Evolutionary conservation across 495 filamentous ascomycete species (phyloP).

Genomic region (Podospora didyma): DNA sequence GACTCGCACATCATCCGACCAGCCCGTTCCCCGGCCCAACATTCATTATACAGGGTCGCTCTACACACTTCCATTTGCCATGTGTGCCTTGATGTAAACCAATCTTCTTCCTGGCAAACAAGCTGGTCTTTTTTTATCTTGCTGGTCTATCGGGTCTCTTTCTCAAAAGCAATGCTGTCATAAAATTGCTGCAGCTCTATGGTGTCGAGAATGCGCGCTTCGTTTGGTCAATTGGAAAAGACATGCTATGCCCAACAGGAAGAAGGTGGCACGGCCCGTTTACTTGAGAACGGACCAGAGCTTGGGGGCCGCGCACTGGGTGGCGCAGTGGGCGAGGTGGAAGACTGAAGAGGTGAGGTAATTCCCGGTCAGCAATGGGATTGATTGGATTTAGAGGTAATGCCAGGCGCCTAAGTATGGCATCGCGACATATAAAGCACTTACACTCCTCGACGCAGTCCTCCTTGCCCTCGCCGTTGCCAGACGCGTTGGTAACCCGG

Average conservation of each 20-base stretch:
- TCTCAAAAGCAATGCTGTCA: not conserved
- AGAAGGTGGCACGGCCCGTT: conserved; percentile 19
- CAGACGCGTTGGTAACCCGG: conserved; percentile 73
- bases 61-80: not conserved
- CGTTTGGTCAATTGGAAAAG: not conserved
- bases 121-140: not conserved
- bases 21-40: not conserved
- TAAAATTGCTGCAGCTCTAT: too few relatives aligned
- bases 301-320: conserved; percentile 89
- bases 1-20: not conserved
- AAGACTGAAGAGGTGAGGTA: conserved; percentile 63
- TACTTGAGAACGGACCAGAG: conserved; percentile 89
- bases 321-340: conserved; percentile 93
- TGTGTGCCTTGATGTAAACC: not conserved
- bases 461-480: conserved; percentile 63
- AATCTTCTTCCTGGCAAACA: not conserved
- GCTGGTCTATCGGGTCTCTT: not conserved
- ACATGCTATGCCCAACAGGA: not conserved
- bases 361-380: conserved; percentile 12
- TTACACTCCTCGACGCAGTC: conserved; percentile 99
- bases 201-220: not conserved
- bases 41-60: conserved; percentile 5
- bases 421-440: conserved; percentile 32
- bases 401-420: not conserved
- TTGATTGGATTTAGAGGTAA: not conserved